These are phyloP conservation scores for Pulveroboletus sp. DNA, from an alignment of 768 basidiomycete genomes.

Conservation along the genomic window DNA sequence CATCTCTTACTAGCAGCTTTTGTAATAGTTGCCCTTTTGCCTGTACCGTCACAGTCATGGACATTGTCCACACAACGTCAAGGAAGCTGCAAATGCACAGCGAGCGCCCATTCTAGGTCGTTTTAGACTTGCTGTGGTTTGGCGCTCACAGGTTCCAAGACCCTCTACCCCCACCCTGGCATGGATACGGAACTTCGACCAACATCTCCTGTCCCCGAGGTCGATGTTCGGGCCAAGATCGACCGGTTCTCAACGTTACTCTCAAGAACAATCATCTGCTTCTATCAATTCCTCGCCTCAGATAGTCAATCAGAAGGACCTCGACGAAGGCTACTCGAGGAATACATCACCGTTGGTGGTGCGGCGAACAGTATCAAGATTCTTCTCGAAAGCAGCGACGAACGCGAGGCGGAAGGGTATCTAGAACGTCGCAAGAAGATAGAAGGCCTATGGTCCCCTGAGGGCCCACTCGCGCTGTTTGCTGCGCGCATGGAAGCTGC, in stretches of 20 bases:
- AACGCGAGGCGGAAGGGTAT: conserved; percentile 22
- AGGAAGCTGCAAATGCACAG: not conserved
- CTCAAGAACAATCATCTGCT: conserved; percentile 25
- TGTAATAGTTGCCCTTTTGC: too few species aligned
- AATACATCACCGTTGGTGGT: conserved; percentile 28
- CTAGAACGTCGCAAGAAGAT: conserved; percentile 19
- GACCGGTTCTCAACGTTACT: conserved; percentile 20
- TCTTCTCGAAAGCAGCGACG: conserved; percentile 22
- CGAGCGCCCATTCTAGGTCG: not conserved
- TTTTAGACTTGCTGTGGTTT: conserved; percentile 6
- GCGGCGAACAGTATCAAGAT: conserved; percentile 23
- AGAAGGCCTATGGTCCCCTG: conserved; percentile 16
- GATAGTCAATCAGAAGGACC: conserved; percentile 21
- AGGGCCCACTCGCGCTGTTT: conserved; percentile 17
- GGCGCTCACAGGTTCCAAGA: not conserved
- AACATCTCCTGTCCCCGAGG: conserved; percentile 2
- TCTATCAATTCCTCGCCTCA: conserved; percentile 27
- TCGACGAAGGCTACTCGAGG: conserved; percentile 23
- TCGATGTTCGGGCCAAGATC: conserved; percentile 21
- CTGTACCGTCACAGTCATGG: too few species aligned
- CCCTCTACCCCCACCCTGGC: not conserved
- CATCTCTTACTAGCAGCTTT: too few species aligned
- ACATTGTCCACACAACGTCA: too few species aligned
- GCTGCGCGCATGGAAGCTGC: conserved; percentile 20
- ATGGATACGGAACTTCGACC: conserved; percentile 13